A percentile compares a stretch with the other conserved stretches of the same genome.
These are phyloP conservation scores for Mycena vitilis DNA, from an alignment of 768 basidiomycete species.

Conservation along the genomic window DNA sequence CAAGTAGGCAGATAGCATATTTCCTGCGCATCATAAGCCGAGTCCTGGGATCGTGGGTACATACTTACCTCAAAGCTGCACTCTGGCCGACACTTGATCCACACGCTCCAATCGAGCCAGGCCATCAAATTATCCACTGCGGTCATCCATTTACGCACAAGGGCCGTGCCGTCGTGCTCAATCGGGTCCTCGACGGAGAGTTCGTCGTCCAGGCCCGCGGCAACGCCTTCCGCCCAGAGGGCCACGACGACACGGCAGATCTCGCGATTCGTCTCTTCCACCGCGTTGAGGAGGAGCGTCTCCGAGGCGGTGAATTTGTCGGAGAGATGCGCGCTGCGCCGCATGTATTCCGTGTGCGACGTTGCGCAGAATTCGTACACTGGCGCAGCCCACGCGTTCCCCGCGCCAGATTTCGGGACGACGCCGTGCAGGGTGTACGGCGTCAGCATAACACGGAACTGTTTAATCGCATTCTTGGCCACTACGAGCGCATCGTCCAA, in stretches of 20 bases:
- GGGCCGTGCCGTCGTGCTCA: slow-evolving; percentile 16
- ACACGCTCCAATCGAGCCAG: slow-evolving; percentile 42
- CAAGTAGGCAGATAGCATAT: slow-evolving; percentile 41
- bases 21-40: slow-evolving; percentile 26
- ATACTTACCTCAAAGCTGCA: slow-evolving; percentile 38
- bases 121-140: slow-evolving; percentile 29
- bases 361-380: slow-evolving; percentile 48
- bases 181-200: slow-evolving; percentile 7
- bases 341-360: slow-evolving; percentile 45
- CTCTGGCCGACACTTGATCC: slow-evolving; percentile 40
- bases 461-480: slow-evolving; percentile 42
- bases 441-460: slow-evolving; percentile 45
- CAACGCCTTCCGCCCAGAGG: slow-evolving; percentile 38
- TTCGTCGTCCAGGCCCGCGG: slow-evolving; percentile 33
- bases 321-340: slow-evolving; percentile 27
- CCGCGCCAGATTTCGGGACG: slow-evolving; percentile 26
- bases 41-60: not conserved
- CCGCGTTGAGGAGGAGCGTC: slow-evolving; percentile 33
- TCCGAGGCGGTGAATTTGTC: slow-evolving; percentile 35
- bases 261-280: slow-evolving; percentile 37
- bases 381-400: slow-evolving; percentile 50
- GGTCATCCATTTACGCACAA: slow-evolving; percentile 32
- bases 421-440: slow-evolving; percentile 45
- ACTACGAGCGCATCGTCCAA: slow-evolving; percentile 20
- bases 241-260: slow-evolving; percentile 37